phyloP scores from a whole-genome alignment of 179 eudicot genomes.

The Beta lomatogona region DNA sequence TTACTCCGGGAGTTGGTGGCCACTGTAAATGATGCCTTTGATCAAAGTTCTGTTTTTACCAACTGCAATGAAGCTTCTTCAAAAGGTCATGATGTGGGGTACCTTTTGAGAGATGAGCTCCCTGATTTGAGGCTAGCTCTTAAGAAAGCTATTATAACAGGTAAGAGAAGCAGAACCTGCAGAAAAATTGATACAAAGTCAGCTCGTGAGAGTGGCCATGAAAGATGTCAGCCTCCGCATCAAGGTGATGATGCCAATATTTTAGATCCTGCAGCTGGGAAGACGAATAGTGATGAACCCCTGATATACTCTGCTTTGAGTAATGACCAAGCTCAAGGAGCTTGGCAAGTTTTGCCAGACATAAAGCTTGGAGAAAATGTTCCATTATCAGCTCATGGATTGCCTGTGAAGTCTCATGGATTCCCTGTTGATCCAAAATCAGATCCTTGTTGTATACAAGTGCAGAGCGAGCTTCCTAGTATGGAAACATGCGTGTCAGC shows the following conservation, averaged over 20 bases:
- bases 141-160: conserved; percentile 43
- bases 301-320: conserved; percentile 28
- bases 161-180: conserved; percentile 67
- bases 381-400: conserved; percentile 23
- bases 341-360: conserved; percentile 27
- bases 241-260: conserved; percentile 19
- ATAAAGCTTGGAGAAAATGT: conserved; percentile 33
- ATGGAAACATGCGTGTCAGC: conserved; percentile 23
- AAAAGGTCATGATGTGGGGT: conserved; percentile 31
- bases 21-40: conserved; percentile 56
- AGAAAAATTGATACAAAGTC: conserved; percentile 31
- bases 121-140: conserved; percentile 43
- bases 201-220: conserved; percentile 21
- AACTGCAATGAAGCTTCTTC: conserved; percentile 38
- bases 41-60: conserved; percentile 38
- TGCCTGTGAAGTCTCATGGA: conserved; percentile 33
- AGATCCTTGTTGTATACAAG: conserved; percentile 25
- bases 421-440: conserved; percentile 33
- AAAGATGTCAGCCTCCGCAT: conserved; percentile 35
- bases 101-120: conserved; percentile 25
- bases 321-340: conserved; percentile 30
- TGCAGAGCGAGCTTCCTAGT: conserved; percentile 35
- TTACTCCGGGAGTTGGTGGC: conserved; percentile 82
- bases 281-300: conserved; percentile 23
- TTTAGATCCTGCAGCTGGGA: conserved; percentile 23